Evolutionary conservation across 371 early-diverging fungal species (phyloP).

Genomic region (Apophysomyces trapeziformis): DNA sequence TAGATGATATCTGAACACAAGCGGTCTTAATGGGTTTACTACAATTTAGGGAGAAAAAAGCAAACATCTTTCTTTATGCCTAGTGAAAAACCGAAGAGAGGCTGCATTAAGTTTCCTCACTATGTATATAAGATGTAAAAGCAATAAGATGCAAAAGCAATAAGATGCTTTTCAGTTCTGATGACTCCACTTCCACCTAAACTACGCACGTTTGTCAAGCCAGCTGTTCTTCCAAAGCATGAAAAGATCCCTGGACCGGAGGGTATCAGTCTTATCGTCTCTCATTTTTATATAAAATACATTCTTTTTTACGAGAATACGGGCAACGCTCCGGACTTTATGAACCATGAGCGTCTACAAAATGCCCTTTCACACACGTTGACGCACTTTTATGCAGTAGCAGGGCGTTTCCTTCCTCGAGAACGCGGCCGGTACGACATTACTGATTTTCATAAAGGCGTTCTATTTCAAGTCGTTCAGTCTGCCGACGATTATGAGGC

Average conservation of each 20-base stretch:
- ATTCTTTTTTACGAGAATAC: conserved; percentile 18
- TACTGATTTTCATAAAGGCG: conserved; percentile 22
- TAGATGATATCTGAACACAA: neutral
- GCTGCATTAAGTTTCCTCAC: no score
- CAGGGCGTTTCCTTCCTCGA: conserved; percentile 16
- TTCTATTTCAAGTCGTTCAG: conserved; percentile 18
- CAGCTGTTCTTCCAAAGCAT: neutral
- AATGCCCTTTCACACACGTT: conserved; percentile 7
- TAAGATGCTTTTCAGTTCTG: neutral
- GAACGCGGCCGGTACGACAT: conserved; percentile 21
- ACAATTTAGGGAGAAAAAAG: no score
- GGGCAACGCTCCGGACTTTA: conserved; percentile 13
- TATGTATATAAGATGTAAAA: neutral
- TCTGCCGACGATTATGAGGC: conserved; percentile 19
- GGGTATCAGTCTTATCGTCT: conserved; percentile 21
- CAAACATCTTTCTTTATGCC: neutral
- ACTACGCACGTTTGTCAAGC: conserved; percentile 14
- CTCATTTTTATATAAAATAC: conserved; percentile 16
- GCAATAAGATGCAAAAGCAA: neutral
- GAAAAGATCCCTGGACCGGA: conserved; percentile 16
- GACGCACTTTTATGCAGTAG: conserved; percentile 14
- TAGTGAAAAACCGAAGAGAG: neutral
- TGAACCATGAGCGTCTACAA: conserved; percentile 13
- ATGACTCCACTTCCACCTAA: conserved; percentile 26
- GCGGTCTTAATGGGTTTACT: no score